Percentiles rank a stretch among this genome's conserved stretches.
Evolutionary conservation across 768 basidiomycete species (phyloP).

Genomic region (Podaxis sp.): DNA sequence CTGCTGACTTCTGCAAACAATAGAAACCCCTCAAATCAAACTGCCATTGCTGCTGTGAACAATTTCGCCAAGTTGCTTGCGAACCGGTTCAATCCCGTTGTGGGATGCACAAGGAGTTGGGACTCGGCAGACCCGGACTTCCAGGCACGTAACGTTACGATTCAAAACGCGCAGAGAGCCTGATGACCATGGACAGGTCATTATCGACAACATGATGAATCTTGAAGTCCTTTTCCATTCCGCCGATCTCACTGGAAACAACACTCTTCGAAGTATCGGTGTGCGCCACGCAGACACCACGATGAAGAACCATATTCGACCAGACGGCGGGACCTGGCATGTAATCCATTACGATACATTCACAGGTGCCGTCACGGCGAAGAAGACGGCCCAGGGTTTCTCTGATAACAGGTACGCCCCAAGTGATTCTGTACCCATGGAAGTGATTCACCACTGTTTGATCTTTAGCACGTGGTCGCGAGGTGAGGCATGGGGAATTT

Average conservation of each 20-base stretch:
- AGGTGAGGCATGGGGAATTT: conserved; percentile 72
- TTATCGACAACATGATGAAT: conserved; percentile 84
- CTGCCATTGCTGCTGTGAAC: conserved; percentile 55
- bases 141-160: conserved; percentile 34
- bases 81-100: conserved; percentile 53
- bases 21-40: conserved; percentile 58
- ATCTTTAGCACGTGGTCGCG: conserved; percentile 66
- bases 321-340: conserved; percentile 65
- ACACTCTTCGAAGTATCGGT: conserved; percentile 59
- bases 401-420: conserved; percentile 36
- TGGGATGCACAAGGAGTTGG: conserved; percentile 75
- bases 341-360: conserved; percentile 67
- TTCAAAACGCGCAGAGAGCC: background rate
- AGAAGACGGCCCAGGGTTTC: conserved; percentile 62
- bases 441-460: background rate
- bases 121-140: conserved; percentile 60
- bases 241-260: conserved; percentile 57
- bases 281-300: conserved; percentile 66
- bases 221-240: conserved; percentile 66
- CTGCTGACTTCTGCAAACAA: background rate
- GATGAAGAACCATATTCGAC: conserved; percentile 62
- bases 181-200: conserved; percentile 42
- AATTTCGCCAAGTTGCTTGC: conserved; percentile 59
- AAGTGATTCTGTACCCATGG: too few relatives aligned
- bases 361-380: conserved; percentile 58